Conservation (phyloP, 148 eudicot genomes). For the Amaranthus hypochondriacus region DNA sequence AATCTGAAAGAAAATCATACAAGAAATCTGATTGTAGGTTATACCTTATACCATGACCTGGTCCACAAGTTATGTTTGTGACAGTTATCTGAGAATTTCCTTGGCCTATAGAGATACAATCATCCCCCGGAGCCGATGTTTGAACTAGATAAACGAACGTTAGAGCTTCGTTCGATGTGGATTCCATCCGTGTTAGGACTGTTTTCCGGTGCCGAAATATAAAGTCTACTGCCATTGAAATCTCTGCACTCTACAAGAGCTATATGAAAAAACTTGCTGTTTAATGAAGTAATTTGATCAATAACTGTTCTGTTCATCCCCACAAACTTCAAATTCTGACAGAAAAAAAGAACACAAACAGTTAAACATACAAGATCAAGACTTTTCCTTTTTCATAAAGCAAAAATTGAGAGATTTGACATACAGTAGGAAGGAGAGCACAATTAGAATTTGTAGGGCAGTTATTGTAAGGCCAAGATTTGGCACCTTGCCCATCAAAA, state of each 20-base stretch:
- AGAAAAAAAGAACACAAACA: conserved; percentile 9
- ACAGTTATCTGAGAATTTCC: conserved; percentile 42
- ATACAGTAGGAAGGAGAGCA: conserved; percentile 41
- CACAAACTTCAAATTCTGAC: conserved; percentile 48
- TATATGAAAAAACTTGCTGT: conserved; percentile 55
- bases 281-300: conserved; percentile 35
- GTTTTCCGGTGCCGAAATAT: conserved; percentile 36
- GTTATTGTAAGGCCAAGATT: conserved; percentile 44
- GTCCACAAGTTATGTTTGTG: conserved; percentile 46
- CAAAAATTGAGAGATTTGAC: not conserved
- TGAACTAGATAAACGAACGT: conserved; percentile 29
- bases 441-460: conserved; percentile 36
- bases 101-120: conserved; percentile 53
- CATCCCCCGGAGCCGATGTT: conserved; percentile 55
- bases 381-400: not conserved
- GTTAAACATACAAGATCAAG: conserved; percentile 3
- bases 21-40: not conserved
- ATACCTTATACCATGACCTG: conserved; percentile 56
- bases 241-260: conserved; percentile 41
- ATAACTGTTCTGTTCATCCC: conserved; percentile 41
- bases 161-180: conserved; percentile 39
- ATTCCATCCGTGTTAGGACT: conserved; percentile 68
- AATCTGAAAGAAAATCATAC: not conserved
- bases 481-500: conserved; percentile 51
- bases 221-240: conserved; percentile 26